Evolutionary conservation across 345 rosid genomes (phyloP), one percentile per base, ranked within the genome.

Genomic region (Eucalyptus polybractea): DNA sequence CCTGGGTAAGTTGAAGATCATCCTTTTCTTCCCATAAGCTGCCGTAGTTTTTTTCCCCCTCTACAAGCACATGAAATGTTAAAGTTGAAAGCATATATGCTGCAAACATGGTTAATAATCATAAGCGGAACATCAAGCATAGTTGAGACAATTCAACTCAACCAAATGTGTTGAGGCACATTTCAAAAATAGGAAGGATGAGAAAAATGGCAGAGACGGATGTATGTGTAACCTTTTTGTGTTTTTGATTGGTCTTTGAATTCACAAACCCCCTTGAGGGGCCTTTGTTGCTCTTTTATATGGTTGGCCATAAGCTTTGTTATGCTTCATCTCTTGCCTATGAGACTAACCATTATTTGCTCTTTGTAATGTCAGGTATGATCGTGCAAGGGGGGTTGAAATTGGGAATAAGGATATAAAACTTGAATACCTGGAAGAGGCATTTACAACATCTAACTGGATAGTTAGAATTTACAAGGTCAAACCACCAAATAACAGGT

Each of bases 381-480:
- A 97, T 94, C 95, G 99, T 81, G 99, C 99, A 21, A 95, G 99
- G 89, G 99, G 99, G 27, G 99, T 96, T 83, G 99, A 97, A 93
- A 97, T 97, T 67, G 99, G 99, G 90, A 98, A 98, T 88, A 98
- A 98, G 92, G 97, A 97, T 90, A 88, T 98, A 51, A 97, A 98
- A 91, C 98, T 98, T 7, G 97, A 98, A 89, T 92, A 97, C 90
- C 90, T 98, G 92, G 99, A 98, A 92, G 99, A 98, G 93, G 99
- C 99, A 31, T 98, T 95, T 92, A 98, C 99, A 7, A 98, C 99
- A 27, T 95, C 98, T 24, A 98, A 98, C 93, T 98, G 99, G 99
- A 98, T 98, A 7, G 96, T 98, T 89, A 98, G 99, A 50, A 95
- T 98, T 93, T 98, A 98, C 93, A 97, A 92, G 93, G 99, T 98